Conservation (phyloP, 345 rosid genomes). For the Eucalyptus erythrocorys region DNA sequence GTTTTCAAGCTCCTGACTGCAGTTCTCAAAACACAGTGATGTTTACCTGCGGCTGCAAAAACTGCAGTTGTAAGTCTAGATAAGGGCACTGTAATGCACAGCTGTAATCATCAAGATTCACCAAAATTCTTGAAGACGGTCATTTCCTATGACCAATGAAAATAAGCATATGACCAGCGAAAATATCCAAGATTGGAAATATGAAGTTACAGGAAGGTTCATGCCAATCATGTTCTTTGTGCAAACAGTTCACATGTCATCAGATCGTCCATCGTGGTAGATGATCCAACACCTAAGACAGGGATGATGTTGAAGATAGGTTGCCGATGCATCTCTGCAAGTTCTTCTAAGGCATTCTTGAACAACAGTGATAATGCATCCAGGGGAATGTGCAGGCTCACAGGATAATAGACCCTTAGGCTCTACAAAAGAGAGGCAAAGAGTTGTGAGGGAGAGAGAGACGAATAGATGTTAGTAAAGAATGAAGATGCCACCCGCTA, state of each 20-base stretch:
- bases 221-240: conserved; percentile 22
- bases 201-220: background rate
- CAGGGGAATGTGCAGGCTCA: conserved; percentile 23
- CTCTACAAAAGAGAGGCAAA: conserved; percentile 18
- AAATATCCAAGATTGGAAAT: background rate
- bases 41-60: background rate
- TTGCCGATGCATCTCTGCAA: conserved; percentile 16
- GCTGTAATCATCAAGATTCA: background rate
- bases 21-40: background rate
- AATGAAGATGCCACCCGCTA: background rate
- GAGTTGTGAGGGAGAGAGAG: background rate
- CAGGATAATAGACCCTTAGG: conserved; percentile 50
- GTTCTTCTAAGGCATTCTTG: conserved; percentile 29
- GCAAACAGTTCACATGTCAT: conserved; percentile 67
- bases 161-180: background rate
- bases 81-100: background rate
- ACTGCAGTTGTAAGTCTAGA: background rate
- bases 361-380: conserved; percentile 24
- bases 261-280: conserved; percentile 40
- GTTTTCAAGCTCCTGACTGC: background rate
- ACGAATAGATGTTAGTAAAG: background rate
- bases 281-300: conserved; percentile 50
- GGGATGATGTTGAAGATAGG: conserved; percentile 52
- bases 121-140: background rate
- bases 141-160: background rate